Conservation (phyloP, 768 basidiomycete genomes). For the Serpula lacrymans region DNA sequence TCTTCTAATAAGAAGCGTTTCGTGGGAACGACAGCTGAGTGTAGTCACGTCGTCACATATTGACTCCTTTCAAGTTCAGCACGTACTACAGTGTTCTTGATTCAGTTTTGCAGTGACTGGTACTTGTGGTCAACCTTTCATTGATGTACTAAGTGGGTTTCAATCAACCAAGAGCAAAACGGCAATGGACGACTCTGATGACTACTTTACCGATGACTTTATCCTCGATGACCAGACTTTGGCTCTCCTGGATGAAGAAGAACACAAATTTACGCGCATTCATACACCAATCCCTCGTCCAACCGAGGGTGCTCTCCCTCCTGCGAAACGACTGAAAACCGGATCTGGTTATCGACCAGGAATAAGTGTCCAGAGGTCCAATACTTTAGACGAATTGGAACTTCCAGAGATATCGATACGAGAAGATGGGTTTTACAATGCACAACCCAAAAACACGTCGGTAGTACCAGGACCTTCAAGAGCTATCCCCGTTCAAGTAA, state of each 20-base stretch:
- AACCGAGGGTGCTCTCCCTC: slow-evolving; percentile 29
- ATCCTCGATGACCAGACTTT: slow-evolving; percentile 60
- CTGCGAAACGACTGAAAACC: slow-evolving; percentile 57
- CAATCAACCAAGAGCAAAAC: too few relatives aligned
- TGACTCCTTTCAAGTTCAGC: too few relatives aligned
- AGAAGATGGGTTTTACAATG: slow-evolving; percentile 53
- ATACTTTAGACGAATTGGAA: slow-evolving; percentile 36
- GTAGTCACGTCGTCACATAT: too few relatives aligned
- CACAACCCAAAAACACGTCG: too few relatives aligned
- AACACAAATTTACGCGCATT: slow-evolving; percentile 33
- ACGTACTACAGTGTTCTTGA: too few relatives aligned
- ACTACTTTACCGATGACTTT: slow-evolving; percentile 62
- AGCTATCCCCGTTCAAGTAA: not conserved
- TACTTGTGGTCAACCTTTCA: too few relatives aligned
- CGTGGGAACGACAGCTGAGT: too few relatives aligned
- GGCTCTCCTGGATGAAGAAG: slow-evolving; percentile 59
- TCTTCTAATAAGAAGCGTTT: too few relatives aligned
- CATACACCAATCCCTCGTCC: slow-evolving; percentile 23
- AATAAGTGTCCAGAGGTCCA: slow-evolving; percentile 17
- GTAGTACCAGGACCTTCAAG: too few relatives aligned
- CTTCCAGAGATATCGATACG: slow-evolving; percentile 64
- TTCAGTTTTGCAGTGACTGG: too few relatives aligned
- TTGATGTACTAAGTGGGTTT: too few relatives aligned
- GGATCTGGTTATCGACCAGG: slow-evolving; percentile 40
- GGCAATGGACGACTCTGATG: slow-evolving; percentile 69